Percentiles rank a stretch among this genome's conserved stretches.
Conservation (phyloP, 371 early-diverging fungal species). For the Rhizopus stolonifer region DNA sequence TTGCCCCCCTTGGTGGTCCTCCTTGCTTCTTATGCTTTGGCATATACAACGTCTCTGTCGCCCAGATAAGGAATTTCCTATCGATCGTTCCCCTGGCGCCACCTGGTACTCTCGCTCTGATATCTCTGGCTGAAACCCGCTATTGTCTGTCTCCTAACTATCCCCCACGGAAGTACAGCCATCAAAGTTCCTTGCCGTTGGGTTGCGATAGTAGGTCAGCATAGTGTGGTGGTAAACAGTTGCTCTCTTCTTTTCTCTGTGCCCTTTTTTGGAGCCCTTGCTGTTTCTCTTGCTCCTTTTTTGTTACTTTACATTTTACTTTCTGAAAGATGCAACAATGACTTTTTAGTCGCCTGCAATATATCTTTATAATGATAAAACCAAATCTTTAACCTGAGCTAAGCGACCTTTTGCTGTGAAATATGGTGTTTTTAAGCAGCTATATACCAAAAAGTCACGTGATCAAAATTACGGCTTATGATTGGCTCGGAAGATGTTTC, state of each 20-base stretch:
- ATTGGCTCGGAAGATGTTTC: too few species aligned
- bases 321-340: background rate
- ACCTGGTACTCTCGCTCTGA: background rate
- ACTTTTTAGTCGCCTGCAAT: too few species aligned
- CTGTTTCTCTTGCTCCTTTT: background rate
- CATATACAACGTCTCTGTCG: conserved; percentile 1
- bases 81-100: background rate
- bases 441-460: too few species aligned
- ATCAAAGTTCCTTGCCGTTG: conserved; percentile 1
- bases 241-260: background rate
- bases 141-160: background rate
- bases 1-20: conserved; percentile 1
- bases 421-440: too few species aligned
- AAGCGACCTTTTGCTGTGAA: background rate
- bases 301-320: background rate
- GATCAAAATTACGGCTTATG: too few species aligned
- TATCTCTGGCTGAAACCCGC: background rate
- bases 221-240: background rate
- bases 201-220: conserved; percentile 1
- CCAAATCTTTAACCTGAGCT: conserved; percentile 1
- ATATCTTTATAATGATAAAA: background rate
- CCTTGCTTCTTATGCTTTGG: background rate
- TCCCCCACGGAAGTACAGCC: too few species aligned
- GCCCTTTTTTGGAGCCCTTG: background rate
- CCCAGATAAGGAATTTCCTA: background rate